A percentile compares a stretch with the other conserved stretches of the same genome.
These are phyloP conservation scores for Orbilia brochopaga DNA, from an alignment of 2,329 filamentous ascomycete genomes.

Conservation along the genomic window DNA sequence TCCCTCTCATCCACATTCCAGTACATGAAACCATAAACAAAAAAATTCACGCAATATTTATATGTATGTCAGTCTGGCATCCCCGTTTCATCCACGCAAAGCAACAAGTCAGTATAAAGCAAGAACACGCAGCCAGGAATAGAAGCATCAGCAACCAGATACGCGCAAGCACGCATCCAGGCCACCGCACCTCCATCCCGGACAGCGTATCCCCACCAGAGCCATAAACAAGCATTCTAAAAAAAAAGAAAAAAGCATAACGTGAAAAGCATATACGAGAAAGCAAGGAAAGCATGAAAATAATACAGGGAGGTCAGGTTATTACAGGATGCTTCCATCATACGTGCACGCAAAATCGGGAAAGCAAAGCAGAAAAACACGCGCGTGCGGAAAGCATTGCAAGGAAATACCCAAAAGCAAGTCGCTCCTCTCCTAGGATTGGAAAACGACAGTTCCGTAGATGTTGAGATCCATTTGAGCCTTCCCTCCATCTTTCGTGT, in stretches of 20 bases:
- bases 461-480: slow-evolving; percentile 33
- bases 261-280: not conserved
- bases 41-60: slow-evolving; percentile 1
- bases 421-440: slow-evolving; percentile 51
- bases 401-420: slow-evolving; percentile 52
- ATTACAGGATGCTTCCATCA: slow-evolving; percentile 45
- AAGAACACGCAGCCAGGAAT: too few species aligned
- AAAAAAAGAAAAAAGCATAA: slow-evolving; percentile 5
- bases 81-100: not conserved
- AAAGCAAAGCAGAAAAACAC: slow-evolving; percentile 3
- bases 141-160: slow-evolving; percentile 11
- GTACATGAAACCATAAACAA: slow-evolving; percentile 38
- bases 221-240: not conserved
- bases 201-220: not conserved
- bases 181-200: not conserved
- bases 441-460: slow-evolving; percentile 50
- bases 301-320: slow-evolving; percentile 34
- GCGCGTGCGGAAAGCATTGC: slow-evolving; percentile 21
- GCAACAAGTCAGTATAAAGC: not conserved
- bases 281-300: slow-evolving; percentile 37
- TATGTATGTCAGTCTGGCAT: slow-evolving; percentile 9
- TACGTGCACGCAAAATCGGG: slow-evolving; percentile 23
- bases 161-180: slow-evolving; percentile 1
- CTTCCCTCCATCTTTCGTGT: slow-evolving; percentile 2
- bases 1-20: slow-evolving; percentile 30